Conservation (phyloP, 1,139 yeast species). For the Candida dubliniensis region DNA sequence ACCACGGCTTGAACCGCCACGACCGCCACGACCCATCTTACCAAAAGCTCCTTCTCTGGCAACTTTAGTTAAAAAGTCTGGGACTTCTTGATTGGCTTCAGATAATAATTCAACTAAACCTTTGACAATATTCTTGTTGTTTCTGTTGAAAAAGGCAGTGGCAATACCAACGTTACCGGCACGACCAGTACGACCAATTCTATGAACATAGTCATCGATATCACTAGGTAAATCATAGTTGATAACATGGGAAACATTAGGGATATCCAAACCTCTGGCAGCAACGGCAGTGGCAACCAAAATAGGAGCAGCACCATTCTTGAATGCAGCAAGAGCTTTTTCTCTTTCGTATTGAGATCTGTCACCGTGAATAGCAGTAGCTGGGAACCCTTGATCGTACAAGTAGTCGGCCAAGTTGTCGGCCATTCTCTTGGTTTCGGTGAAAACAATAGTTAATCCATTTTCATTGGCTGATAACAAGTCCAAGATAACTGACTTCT, state of each 20-base stretch:
- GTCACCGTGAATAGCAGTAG: slow-evolving; percentile 98
- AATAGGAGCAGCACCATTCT: slow-evolving; percentile 84
- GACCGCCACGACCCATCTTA: slow-evolving; percentile 48
- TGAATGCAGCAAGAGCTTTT: slow-evolving; percentile 88
- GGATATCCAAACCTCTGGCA: slow-evolving; percentile 99
- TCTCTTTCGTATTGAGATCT: slow-evolving; percentile 98
- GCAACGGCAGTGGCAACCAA: slow-evolving; percentile 99
- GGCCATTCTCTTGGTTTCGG: slow-evolving; percentile 98
- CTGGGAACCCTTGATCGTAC: slow-evolving; percentile 87
- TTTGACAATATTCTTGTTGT: slow-evolving; percentile 85
- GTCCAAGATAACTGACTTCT: slow-evolving; percentile 88
- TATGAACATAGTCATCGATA: slow-evolving; percentile 97
- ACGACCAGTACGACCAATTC: slow-evolving; percentile 99
- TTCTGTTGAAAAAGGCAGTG: slow-evolving; percentile 96
- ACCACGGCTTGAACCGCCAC: slow-evolving; percentile 46
- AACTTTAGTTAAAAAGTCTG: slow-evolving; percentile 78
- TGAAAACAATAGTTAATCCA: slow-evolving; percentile 90
- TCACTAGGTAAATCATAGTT: slow-evolving; percentile 96
- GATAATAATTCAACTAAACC: slow-evolving; percentile 82
- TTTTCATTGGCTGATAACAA: slow-evolving; percentile 75
- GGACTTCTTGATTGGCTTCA: slow-evolving; percentile 98
- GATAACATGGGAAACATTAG: slow-evolving; percentile 96
- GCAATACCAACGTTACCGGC: slow-evolving; percentile 99
- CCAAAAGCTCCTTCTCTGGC: slow-evolving; percentile 76
- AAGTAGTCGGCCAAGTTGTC: slow-evolving; percentile 92